These are phyloP conservation scores for Diaporthe sp. DNA, from an alignment of 2,329 filamentous ascomycete species.

Conservation along the genomic window DNA sequence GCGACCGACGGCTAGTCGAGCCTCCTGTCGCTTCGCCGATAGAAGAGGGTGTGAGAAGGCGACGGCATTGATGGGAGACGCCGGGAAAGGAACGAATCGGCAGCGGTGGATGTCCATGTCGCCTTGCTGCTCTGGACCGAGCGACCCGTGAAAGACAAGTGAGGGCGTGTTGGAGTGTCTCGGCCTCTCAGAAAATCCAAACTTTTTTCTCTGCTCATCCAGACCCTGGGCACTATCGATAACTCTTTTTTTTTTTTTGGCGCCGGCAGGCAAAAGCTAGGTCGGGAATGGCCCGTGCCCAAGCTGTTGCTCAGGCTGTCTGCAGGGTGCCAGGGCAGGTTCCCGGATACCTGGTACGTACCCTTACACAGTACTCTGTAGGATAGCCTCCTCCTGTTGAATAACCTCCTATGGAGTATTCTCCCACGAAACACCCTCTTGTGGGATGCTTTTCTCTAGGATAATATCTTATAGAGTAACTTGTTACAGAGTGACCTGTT, in stretches of 20 bases:
- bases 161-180: neutral
- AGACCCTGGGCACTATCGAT: slow-evolving; percentile 16
- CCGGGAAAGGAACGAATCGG: slow-evolving; percentile 92
- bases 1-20: slow-evolving; percentile 86
- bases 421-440: no score
- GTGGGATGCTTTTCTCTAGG: neutral
- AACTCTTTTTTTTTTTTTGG: slow-evolving; percentile 11
- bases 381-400: no score
- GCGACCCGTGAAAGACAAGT: slow-evolving; percentile 20
- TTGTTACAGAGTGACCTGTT: neutral
- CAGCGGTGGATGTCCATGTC: slow-evolving; percentile 96
- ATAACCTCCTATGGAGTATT: neutral
- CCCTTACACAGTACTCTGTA: no score
- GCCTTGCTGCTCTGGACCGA: slow-evolving; percentile 22
- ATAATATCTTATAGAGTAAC: neutral
- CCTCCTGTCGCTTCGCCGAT: slow-evolving; percentile 58
- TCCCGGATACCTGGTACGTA: neutral
- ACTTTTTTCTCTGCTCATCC: slow-evolving; percentile 33
- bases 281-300: slow-evolving; percentile 11
- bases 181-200: slow-evolving; percentile 22
- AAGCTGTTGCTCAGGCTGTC: neutral
- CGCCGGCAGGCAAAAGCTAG: neutral
- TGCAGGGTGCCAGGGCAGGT: neutral
- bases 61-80: slow-evolving; percentile 91
- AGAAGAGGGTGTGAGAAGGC: slow-evolving; percentile 84